A percentile compares a stretch with the other conserved stretches of the same genome.
phyloP scores from a whole-genome alignment of 495 filamentous ascomycete genomes.

The Terfezia claveryi region DNA sequence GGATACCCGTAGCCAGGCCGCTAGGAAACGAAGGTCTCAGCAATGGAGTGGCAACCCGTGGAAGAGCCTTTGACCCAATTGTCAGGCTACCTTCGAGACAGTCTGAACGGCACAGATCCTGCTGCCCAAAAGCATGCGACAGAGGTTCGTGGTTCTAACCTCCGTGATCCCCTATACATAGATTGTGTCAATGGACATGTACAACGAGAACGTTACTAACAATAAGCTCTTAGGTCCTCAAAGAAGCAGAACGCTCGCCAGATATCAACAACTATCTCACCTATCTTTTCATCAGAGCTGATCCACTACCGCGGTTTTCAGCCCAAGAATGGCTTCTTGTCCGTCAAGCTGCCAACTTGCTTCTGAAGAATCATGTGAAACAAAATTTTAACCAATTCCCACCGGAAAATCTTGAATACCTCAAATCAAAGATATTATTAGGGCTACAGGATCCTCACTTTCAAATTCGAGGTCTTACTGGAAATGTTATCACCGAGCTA shows the following conservation, averaged over 20 bases:
- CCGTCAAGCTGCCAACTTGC: slow-evolving; percentile 67
- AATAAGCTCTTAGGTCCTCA: slow-evolving; percentile 51
- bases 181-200: background rate
- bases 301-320: slow-evolving; percentile 34
- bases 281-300: slow-evolving; percentile 58
- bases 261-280: slow-evolving; percentile 95
- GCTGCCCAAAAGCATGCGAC: slow-evolving; percentile 62
- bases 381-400: slow-evolving; percentile 47
- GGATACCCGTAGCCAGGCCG: too few species aligned
- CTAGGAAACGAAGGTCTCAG: too few species aligned
- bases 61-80: slow-evolving; percentile 71
- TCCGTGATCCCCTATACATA: background rate
- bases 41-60: slow-evolving; percentile 85
- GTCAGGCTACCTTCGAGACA: slow-evolving; percentile 71
- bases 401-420: slow-evolving; percentile 42
- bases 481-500: slow-evolving; percentile 89
- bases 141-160: slow-evolving; percentile 30
- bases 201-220: background rate
- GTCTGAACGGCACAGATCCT: slow-evolving; percentile 60
- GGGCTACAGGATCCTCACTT: slow-evolving; percentile 59
- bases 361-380: slow-evolving; percentile 84
- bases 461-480: slow-evolving; percentile 71
- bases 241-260: slow-evolving; percentile 68
- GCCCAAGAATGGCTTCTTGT: slow-evolving; percentile 46
- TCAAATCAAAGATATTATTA: slow-evolving; percentile 54